These are phyloP conservation scores for Asterophora lycoperdoides DNA, from an alignment of 768 basidiomycete genomes.

Conservation along the genomic window DNA sequence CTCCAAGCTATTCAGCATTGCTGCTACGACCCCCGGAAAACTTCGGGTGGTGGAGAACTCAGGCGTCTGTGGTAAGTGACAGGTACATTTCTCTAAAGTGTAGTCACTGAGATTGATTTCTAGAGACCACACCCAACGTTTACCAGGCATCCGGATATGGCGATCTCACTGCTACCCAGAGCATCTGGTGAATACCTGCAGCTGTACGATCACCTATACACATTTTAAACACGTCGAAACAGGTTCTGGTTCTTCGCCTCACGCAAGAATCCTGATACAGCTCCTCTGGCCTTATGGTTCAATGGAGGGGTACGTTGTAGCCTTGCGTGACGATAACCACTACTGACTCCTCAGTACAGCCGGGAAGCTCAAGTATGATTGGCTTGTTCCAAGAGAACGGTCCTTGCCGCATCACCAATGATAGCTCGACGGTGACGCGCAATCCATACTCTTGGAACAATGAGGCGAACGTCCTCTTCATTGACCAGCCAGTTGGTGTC, in stretches of 20 bases:
- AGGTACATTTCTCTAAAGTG: background rate
- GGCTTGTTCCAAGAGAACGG: slow-evolving; percentile 75
- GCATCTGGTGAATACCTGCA: slow-evolving; percentile 43
- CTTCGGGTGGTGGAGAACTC: slow-evolving; percentile 58
- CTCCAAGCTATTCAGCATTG: slow-evolving; percentile 13
- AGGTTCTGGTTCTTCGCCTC: slow-evolving; percentile 73
- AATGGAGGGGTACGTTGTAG: slow-evolving; percentile 48
- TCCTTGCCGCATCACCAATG: slow-evolving; percentile 64
- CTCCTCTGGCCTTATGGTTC: slow-evolving; percentile 64
- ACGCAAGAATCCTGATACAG: slow-evolving; percentile 54
- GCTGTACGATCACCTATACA: background rate
- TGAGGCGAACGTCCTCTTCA: slow-evolving; percentile 52
- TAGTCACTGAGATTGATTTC: background rate
- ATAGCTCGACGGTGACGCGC: slow-evolving; percentile 40
- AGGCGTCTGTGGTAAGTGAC: slow-evolving; percentile 50
- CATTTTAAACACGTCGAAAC: background rate
- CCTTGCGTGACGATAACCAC: background rate
- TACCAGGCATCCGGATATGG: slow-evolving; percentile 63
- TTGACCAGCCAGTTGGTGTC: slow-evolving; percentile 60
- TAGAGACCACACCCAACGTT: slow-evolving; percentile 59
- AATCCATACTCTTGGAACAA: slow-evolving; percentile 62
- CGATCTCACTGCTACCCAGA: slow-evolving; percentile 51
- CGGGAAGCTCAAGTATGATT: slow-evolving; percentile 53
- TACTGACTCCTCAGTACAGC: slow-evolving; percentile 24
- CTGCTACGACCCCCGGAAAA: slow-evolving; percentile 40